Base-by-base conservation (phyloP, 2,329 filamentous ascomycete species). In the Fusarium zealandicum region DNA sequence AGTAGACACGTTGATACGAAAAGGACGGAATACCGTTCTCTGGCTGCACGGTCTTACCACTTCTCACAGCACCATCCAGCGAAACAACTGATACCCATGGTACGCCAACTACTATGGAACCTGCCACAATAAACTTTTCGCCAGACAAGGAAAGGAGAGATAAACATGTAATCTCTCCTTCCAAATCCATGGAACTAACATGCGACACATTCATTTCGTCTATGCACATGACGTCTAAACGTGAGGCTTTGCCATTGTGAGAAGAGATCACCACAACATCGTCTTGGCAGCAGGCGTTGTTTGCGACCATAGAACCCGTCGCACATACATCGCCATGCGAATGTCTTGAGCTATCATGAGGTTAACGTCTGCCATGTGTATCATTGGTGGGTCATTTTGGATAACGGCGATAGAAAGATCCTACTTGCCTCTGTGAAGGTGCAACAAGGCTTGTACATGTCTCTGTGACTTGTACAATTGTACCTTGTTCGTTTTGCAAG, bases 391-490 rank as follows among this genome's bases (percentile, higher is more conserved):
- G 7, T 31, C 16, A 22, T 13, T 25, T 25, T 7, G 9, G 17
- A 18, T 10, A 22, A 22, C 11, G 14, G 18, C 16, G 7, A 12
- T 12, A 17, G n/a, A 16, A 5, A 36, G 3, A 27, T 12, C 2
- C 20, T 9, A 42, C 35, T 55, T 39, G 31, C 79, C 71, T 75
- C 52, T 72, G 69, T 5, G 61, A 61, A 4, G 69, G 57, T 3
- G 67, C 70, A 13, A 76, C 59, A 36, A 83, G 62, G 7, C 76
- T 78, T 3, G 82, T 69, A 14, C 65, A 74, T 25, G 68, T 70
- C 46, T 82, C 80, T 1, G 85, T 87, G 4, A 87, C 73, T 63
- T 88, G 85, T 3, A 85, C 69, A 5, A 81, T 73, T 2, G 67
- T 69, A 2, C 72, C 71, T 3, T 72, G 67, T 5, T 70, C 63